Conservation (phyloP, 805 yeast genomes). For the Ogataea sp. region DNA sequence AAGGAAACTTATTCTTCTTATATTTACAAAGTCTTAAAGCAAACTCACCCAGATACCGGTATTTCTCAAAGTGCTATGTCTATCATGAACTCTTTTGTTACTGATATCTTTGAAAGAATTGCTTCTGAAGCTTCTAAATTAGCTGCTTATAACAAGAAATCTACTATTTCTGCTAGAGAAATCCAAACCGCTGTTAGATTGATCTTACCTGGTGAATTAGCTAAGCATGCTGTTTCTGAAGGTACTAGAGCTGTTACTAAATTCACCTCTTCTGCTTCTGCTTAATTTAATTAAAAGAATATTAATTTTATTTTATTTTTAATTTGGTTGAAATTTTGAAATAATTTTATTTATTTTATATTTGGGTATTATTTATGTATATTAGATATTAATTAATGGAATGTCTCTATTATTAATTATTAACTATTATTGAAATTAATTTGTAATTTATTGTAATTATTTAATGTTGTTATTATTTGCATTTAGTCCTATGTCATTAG, state of each 20-base stretch:
- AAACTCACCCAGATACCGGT: conserved; percentile 99
- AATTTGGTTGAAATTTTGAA: conserved; percentile 10
- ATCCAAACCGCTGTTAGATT: conserved; percentile 98
- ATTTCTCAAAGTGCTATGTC: conserved; percentile 98
- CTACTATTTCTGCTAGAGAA: conserved; percentile 97
- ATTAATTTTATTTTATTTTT: conserved; percentile 7
- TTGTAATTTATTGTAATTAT: no score
- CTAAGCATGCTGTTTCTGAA: conserved; percentile 97
- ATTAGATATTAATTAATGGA: conserved; percentile 24
- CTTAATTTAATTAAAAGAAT: conserved; percentile 18
- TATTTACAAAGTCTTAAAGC: conserved; percentile 97
- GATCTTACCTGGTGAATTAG: conserved; percentile 97
- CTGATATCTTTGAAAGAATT: conserved; percentile 96
- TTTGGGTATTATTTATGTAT: conserved; percentile 27
- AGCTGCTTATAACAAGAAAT: conserved; percentile 98
- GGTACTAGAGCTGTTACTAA: conserved; percentile 98
- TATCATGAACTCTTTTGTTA: conserved; percentile 96
- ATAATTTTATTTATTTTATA: conserved; percentile 4
- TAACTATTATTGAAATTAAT: no score
- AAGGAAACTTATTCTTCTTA: conserved; percentile 97
- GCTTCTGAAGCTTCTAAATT: conserved; percentile 97
- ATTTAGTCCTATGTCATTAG: no score
- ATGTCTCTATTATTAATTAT: no score
- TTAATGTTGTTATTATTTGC: no score
- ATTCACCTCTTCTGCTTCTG: conserved; percentile 64